Evolutionary conservation across 2,329 filamentous ascomycete species (phyloP), one percentile per base, ranked within the genome.

Genomic region (Pseudonectria foliicola): DNA sequence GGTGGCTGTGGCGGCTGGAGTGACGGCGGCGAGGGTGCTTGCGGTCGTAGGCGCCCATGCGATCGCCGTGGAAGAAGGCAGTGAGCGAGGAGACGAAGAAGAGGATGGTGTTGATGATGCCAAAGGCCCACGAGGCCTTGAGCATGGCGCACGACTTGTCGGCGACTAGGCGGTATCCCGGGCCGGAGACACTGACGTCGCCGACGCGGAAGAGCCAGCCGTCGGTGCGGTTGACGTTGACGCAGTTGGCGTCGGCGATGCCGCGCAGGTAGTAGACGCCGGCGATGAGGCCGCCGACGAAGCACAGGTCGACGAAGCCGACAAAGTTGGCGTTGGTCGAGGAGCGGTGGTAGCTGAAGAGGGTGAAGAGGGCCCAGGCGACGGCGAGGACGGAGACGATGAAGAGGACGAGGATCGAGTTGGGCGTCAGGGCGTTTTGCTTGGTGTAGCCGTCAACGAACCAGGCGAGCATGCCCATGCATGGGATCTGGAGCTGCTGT

Each of bases 111-210:
- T 92, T 85, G 73, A 95, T 93, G 59, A 96, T 95, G 31, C 77
- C 87, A 48, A 95, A 80, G 3, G 87, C 90, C 63, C 87, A 96
- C 47, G 71, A 74, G 1, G 89, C 83, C 74, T 95, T 96, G 54
- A 95, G 76, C 86, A 95, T 92, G 32, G 82, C 76, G 64, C 90
- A 96, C 5, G 78, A 77, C 70, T 90, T 90, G 61, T 85, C 71
- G 25, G 80, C 60, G 34, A 71, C 60, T 27, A 80, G 54, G 27
- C 70, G 60, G 39, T 77, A 70, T 33, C 62, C 63, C 31, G 68
- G 68, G 25, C 73, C 59, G 21, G 62, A 65, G 28, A 75, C 75
- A 44, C 62, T 67, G 21, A 85, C 75, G 10, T 73, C 66, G 10
- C 82, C 82, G 28, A 88, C 67, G 31, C 70, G 68, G 34, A 75